phyloP scores from a whole-genome alignment of 495 filamentous ascomycete genomes.

The Jackrogersella minutella region DNA sequence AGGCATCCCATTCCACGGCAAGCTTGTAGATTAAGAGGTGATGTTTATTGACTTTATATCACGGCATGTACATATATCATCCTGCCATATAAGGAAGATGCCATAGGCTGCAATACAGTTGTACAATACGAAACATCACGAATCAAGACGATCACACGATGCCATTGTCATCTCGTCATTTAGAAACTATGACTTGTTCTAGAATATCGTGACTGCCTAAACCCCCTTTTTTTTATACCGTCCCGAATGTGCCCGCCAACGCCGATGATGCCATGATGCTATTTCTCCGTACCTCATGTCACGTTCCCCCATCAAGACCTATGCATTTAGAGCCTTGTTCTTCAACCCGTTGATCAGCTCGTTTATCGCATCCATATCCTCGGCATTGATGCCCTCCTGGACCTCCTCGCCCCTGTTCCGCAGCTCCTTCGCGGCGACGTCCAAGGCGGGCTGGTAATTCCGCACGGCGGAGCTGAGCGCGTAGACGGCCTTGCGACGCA shows the following conservation, averaged over 20 bases:
- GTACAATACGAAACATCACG: conserved; percentile 31
- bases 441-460: conserved; percentile 84
- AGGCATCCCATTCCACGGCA: conserved; percentile 86
- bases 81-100: background rate
- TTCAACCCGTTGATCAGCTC: conserved; percentile 72
- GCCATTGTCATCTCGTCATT: background rate
- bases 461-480: conserved; percentile 83
- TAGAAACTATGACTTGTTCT: conserved; percentile 1
- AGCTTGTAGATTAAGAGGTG: conserved; percentile 52
- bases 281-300: background rate
- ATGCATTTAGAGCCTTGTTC: conserved; percentile 53
- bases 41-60: background rate
- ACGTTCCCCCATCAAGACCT: background rate
- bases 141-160: conserved; percentile 6
- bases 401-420: conserved; percentile 57
- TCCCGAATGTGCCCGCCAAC: conserved; percentile 41
- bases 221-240: conserved; percentile 15
- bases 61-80: conserved; percentile 28
- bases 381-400: conserved; percentile 66
- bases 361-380: conserved; percentile 87
- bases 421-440: conserved; percentile 67
- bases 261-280: conserved; percentile 46
- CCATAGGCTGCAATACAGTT: conserved; percentile 31
- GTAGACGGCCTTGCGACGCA: conserved; percentile 87
- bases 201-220: conserved; percentile 13